These are phyloP conservation scores for Xylaria hypoxylon DNA, from an alignment of 2,329 filamentous ascomycete genomes.

Conservation along the genomic window DNA sequence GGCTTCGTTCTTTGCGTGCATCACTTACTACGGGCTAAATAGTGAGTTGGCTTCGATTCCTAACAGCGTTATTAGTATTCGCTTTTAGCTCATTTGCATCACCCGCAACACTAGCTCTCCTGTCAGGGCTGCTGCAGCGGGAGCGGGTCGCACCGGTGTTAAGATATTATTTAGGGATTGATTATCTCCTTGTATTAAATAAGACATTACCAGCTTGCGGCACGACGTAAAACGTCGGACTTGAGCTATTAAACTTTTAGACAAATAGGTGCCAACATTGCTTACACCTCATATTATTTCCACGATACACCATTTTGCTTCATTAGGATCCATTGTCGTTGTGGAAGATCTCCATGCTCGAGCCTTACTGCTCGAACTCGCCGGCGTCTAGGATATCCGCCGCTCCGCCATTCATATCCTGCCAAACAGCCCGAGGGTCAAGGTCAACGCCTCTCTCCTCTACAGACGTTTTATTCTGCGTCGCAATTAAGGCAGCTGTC, in stretches of 20 bases:
- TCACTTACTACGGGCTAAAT: too few relatives aligned
- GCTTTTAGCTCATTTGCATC: too few relatives aligned
- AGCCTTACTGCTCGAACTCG: slow-evolving; percentile 51
- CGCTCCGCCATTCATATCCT: slow-evolving; percentile 57
- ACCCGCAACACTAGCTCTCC: too few relatives aligned
- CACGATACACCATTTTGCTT: neutral
- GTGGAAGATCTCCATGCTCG: neutral
- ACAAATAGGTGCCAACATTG: neutral
- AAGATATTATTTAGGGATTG: neutral
- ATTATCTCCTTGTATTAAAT: too few relatives aligned
- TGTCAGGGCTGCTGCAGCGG: too few relatives aligned
- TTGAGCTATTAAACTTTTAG: slow-evolving; percentile 2
- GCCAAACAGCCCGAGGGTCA: slow-evolving; percentile 59
- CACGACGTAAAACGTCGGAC: neutral
- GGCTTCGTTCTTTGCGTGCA: too few relatives aligned
- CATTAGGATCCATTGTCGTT: neutral
- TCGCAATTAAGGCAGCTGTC: slow-evolving; percentile 51
- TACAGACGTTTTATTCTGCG: slow-evolving; percentile 45
- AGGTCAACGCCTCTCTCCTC: slow-evolving; percentile 51
- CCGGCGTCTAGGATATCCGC: slow-evolving; percentile 61
- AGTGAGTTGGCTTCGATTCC: too few relatives aligned
- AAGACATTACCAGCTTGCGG: neutral
- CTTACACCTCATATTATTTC: neutral
- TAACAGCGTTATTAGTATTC: too few relatives aligned
- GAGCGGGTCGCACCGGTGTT: slow-evolving; percentile 1